Base-by-base conservation (phyloP, 371 early-diverging fungal genomes). In the Mucor racemosus region DNA sequence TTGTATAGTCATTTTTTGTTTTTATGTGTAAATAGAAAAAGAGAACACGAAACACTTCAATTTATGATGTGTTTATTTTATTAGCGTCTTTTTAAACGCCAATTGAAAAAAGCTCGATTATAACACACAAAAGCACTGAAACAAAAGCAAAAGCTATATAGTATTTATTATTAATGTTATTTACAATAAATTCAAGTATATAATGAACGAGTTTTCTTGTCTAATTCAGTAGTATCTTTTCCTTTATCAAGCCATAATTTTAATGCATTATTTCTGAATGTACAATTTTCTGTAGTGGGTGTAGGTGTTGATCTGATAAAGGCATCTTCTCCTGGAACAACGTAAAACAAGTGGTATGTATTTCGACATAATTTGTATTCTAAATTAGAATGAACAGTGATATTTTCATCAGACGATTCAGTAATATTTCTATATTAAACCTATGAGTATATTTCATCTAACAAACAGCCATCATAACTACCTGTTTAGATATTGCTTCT, bases 331-430 rank as follows among this genome's bases (percentile, higher is more conserved):
- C 75, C 72, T 13, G 73, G 67, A 26, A 71, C 65, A 7, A 75
- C 62, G 38, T 72, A 77, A 17, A 77, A 77, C 56, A 77, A 36
- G 19, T 72, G 77, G 55, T 72, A 77, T 5, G 77, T 77, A 46
- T 70, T 72, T 50, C 92, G 84, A 58, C 95, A 92, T 39, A 97
- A 94, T 82, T 96, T 97, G 78, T 94, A 89, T 72, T 96, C 93
- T 67, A 97, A 73, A 7, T 71, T 65, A 75, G 80, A 33, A 15
- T 17, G 8, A 15, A 33, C 36, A 1, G 35, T 56, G 34, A 17
- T 34, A 26, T 10, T 10, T 5, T 33, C 34, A n/a, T 56, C 36
- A 6, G 36, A 3, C 8, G 14, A 15, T 7, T 36, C 35, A 1
- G 31, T 36, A 33, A 58, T 19, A 26, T 65, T 56, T 44, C 36